Conservation (phyloP, 768 basidiomycete genomes). For the Coprinopsis marcescibilis region DNA sequence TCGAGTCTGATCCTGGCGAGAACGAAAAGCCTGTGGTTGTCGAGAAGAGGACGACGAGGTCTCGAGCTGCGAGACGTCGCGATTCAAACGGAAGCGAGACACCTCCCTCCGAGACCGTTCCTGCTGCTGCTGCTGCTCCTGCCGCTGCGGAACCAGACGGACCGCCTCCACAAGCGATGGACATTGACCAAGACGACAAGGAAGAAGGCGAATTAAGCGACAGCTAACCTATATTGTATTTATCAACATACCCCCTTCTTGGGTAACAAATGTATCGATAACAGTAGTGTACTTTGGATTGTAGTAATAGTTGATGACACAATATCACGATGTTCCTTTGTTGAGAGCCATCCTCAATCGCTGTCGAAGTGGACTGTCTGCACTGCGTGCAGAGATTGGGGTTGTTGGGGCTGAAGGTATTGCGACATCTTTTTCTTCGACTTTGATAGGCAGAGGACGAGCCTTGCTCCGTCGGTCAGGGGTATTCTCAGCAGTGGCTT, state of each 20-base stretch:
- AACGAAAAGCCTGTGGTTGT: slow-evolving; percentile 1
- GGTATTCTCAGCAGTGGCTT: slow-evolving; percentile 1
- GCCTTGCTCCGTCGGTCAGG: neutral
- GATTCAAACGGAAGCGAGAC: slow-evolving; percentile 8
- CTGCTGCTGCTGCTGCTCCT: too few relatives aligned
- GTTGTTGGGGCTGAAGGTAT: slow-evolving; percentile 1
- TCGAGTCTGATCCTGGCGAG: slow-evolving; percentile 1
- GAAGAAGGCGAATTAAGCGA: slow-evolving; percentile 40
- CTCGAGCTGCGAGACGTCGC: slow-evolving; percentile 2
- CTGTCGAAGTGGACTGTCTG: slow-evolving; percentile 25
- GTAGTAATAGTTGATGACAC: too few relatives aligned
- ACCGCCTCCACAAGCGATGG: too few relatives aligned
- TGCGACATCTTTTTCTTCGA: too few relatives aligned
- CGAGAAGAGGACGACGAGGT: neutral
- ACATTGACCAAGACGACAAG: slow-evolving; percentile 17
- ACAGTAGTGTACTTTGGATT: neutral
- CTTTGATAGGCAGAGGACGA: neutral
- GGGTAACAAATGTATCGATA: neutral
- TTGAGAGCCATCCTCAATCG: slow-evolving; percentile 23
- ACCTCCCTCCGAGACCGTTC: neutral
- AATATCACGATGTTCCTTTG: slow-evolving; percentile 12
- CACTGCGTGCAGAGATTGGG: neutral
- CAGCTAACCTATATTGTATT: slow-evolving; percentile 14
- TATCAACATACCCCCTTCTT: too few relatives aligned
- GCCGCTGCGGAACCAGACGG: too few relatives aligned